Conservation (phyloP, 306 rosid genomes). For the Macrotyloma uniflorum region DNA sequence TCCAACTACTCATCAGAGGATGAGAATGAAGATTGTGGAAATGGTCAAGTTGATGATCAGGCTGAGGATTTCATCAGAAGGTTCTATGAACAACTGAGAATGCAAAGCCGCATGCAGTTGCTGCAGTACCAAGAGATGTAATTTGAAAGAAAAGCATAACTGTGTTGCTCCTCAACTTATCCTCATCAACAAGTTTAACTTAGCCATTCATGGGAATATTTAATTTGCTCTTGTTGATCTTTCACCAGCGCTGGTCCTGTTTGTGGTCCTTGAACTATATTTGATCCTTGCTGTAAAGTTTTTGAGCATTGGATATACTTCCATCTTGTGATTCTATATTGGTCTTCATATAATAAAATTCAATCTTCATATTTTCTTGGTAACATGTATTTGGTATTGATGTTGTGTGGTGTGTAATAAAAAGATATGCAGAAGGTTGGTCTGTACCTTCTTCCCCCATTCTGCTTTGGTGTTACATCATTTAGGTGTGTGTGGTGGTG, state of each 20-base stretch:
- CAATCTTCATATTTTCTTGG: neutral
- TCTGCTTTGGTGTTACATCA: conserved; percentile 37
- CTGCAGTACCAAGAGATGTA: conserved; percentile 40
- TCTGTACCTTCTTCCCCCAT: neutral
- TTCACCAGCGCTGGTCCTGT: neutral
- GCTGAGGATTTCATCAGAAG: conserved; percentile 66
- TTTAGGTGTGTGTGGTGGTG: conserved; percentile 19
- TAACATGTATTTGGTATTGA: neutral
- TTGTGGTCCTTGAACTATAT: neutral
- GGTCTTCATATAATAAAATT: neutral
- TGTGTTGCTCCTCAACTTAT: neutral
- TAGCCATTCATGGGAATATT: neutral
- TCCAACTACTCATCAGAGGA: conserved; percentile 55
- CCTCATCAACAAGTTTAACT: neutral
- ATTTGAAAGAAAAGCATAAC: neutral
- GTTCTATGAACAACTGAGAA: conserved; percentile 60
- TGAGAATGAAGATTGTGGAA: conserved; percentile 38
- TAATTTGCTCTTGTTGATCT: neutral
- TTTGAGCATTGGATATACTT: conserved; percentile 19
- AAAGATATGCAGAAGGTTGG: conserved; percentile 7
- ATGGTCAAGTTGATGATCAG: conserved; percentile 52
- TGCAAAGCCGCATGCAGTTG: conserved; percentile 49
- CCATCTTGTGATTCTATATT: neutral
- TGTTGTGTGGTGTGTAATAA: neutral
- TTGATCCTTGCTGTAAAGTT: conserved; percentile 29